Conservation (phyloP, 1,139 yeast species). For the Nakaseomyces sp. region DNA sequence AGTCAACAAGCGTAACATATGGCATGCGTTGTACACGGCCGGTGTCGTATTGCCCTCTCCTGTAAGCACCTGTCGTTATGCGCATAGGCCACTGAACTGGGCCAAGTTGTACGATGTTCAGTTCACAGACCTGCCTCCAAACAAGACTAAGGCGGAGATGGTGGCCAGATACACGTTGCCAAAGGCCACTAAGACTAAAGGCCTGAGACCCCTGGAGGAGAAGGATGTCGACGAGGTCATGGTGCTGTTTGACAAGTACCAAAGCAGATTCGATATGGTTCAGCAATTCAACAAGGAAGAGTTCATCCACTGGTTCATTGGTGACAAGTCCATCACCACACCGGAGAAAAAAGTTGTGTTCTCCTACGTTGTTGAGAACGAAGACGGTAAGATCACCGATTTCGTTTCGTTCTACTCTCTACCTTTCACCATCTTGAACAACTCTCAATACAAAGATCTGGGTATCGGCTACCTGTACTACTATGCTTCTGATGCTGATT, state of each 20-base stretch:
- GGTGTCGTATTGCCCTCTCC: conserved; percentile 91
- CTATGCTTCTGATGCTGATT: conserved; percentile 65
- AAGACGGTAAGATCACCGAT: conserved; percentile 62
- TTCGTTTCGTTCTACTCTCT: conserved; percentile 81
- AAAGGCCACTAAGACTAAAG: conserved; percentile 44
- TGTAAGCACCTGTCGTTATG: conserved; percentile 79
- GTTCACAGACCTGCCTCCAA: conserved; percentile 70
- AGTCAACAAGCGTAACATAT: conserved; percentile 70
- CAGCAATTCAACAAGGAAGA: conserved; percentile 68
- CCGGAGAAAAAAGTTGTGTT: conserved; percentile 47
- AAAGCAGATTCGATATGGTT: conserved; percentile 59
- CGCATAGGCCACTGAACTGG: conserved; percentile 94
- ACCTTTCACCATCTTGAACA: conserved; percentile 77
- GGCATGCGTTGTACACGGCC: conserved; percentile 96
- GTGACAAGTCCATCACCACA: conserved; percentile 30
- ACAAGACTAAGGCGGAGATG: conserved; percentile 72
- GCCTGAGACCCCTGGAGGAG: conserved; percentile 54
- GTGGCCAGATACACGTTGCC: conserved; percentile 72
- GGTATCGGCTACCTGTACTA: conserved; percentile 87
- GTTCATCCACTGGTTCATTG: conserved; percentile 72
- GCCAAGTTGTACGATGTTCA: conserved; percentile 81
- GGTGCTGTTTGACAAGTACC: conserved; percentile 51
- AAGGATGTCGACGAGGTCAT: conserved; percentile 60
- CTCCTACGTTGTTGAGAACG: conserved; percentile 67
- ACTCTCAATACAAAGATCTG: conserved; percentile 54